These are phyloP conservation scores for Pythium brassicae DNA, from an alignment of 352 stramenopile species.

Conservation along the genomic window DNA sequence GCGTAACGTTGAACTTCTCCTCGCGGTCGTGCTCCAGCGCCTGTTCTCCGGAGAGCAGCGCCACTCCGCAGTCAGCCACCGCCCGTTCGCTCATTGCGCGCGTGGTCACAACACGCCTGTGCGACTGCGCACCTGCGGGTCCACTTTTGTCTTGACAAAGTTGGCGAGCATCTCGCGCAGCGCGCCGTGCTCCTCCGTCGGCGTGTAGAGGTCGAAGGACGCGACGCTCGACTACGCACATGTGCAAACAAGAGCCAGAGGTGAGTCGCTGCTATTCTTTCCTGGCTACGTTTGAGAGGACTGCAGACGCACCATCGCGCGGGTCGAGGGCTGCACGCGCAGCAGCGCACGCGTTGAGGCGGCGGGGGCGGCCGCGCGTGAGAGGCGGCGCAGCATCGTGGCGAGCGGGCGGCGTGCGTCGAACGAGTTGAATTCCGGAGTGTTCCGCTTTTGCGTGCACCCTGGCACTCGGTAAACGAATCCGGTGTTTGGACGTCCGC, in stretches of 20 bases:
- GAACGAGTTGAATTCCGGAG: constrained; percentile 1
- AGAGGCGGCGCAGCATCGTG: constrained; percentile 18
- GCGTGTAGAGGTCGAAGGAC: constrained; percentile 78
- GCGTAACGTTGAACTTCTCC: constrained; percentile 96
- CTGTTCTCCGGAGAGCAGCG: constrained; percentile 8
- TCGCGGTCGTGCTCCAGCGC: constrained; percentile 93
- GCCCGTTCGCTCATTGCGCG: neutral
- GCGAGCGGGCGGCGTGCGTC: neutral
- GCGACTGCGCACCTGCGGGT: constrained; percentile 91
- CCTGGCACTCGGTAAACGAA: no score
- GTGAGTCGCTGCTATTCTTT: neutral
- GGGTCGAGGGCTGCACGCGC: neutral
- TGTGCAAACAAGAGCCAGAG: constrained; percentile 5
- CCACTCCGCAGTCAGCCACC: neutral
- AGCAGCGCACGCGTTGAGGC: constrained; percentile 7
- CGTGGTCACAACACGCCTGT: neutral
- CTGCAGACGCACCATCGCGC: constrained; percentile 2
- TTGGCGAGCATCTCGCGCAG: constrained; percentile 91
- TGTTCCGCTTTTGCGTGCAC: no score
- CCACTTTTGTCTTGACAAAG: constrained; percentile 96
- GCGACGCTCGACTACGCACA: constrained; percentile 6
- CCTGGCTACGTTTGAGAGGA: no score
- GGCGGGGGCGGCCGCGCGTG: constrained; percentile 18
- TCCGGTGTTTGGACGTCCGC: no score
- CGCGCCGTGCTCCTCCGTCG: constrained; percentile 85